Evolutionary conservation across 2,329 filamentous ascomycete species (phyloP).

Genomic region (Colletotrichum orbiculare): DNA sequence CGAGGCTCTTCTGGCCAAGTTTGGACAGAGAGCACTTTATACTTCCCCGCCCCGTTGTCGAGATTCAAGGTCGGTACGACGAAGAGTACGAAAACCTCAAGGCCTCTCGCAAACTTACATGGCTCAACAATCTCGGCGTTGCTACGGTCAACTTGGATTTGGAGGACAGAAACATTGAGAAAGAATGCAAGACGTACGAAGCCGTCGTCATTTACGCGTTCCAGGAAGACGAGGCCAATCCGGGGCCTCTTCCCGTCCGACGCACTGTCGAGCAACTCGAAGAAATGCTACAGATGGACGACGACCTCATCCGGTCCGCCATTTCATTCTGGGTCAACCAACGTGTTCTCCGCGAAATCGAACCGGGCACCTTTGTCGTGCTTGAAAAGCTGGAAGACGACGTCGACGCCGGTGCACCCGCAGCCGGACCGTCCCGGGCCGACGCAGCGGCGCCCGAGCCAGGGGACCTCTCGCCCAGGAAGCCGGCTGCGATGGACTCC

Average conservation of each 20-base stretch:
- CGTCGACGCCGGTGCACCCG: conserved; percentile 44
- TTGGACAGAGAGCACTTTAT: conserved; percentile 76
- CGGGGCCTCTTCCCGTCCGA: conserved; percentile 46
- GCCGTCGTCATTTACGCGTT: conserved; percentile 91
- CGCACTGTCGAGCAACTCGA: conserved; percentile 66
- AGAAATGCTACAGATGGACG: conserved; percentile 75
- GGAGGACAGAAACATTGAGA: conserved; percentile 78
- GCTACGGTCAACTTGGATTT: conserved; percentile 85
- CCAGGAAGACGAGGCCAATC: conserved; percentile 57
- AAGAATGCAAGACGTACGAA: conserved; percentile 85
- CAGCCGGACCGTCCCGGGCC: conserved; percentile 40
- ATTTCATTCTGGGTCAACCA: conserved; percentile 79
- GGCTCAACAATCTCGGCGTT: conserved; percentile 85
- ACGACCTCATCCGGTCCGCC: conserved; percentile 74
- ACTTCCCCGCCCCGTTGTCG: conserved; percentile 67
- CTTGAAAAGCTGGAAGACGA: conserved; percentile 69
- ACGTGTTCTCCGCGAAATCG: conserved; percentile 69
- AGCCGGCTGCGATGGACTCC: conserved; percentile 66
- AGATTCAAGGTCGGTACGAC: conserved; percentile 77
- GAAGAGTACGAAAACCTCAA: conserved; percentile 83
- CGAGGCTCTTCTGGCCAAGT: conserved; percentile 92
- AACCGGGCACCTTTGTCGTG: conserved; percentile 70
- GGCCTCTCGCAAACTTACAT: conserved; percentile 85
- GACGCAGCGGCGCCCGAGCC: conserved; percentile 40
- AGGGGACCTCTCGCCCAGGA: conserved; percentile 56